Conservation (phyloP, 345 rosid genomes). For the Draba incana region DNA sequence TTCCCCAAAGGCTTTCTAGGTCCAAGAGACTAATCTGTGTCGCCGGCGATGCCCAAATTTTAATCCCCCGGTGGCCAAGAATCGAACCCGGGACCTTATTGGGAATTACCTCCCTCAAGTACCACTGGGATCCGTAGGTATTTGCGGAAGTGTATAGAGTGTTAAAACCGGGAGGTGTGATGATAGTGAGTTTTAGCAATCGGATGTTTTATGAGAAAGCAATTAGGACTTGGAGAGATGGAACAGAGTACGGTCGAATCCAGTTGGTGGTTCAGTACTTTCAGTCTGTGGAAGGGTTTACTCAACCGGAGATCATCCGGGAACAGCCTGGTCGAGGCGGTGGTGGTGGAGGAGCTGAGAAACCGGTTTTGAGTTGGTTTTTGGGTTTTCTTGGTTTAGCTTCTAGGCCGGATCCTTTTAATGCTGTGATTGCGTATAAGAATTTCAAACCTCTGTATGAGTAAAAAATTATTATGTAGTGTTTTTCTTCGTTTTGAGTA, state of each 20-base stretch:
- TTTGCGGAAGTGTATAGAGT: slow-evolving; percentile 75
- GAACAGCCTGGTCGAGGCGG: slow-evolving; percentile 40
- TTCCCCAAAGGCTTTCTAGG: no score
- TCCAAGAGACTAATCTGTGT: no score
- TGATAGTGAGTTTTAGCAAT: slow-evolving; percentile 89
- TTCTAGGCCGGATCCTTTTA: slow-evolving; percentile 78
- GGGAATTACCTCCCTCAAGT: no score
- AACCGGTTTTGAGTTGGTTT: slow-evolving; percentile 54
- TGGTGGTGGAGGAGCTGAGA: slow-evolving; percentile 30
- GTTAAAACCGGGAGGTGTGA: slow-evolving; percentile 77
- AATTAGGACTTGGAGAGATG: slow-evolving; percentile 80
- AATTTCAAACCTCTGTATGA: slow-evolving; percentile 77
- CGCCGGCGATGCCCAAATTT: no score
- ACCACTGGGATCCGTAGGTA: no score
- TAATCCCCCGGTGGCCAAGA: no score
- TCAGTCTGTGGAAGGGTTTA: slow-evolving; percentile 72
- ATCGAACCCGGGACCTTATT: no score
- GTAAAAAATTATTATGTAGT: neutral
- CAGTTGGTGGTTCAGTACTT: slow-evolving; percentile 84
- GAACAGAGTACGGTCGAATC: slow-evolving; percentile 62
- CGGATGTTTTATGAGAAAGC: slow-evolving; percentile 92
- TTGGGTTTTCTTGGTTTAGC: slow-evolving; percentile 53
- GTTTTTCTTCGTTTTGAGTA: neutral
- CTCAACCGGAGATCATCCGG: slow-evolving; percentile 65
- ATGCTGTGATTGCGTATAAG: slow-evolving; percentile 82